Evolutionary conservation across 176 grass and related monocot genomes (phyloP), one percentile per base, ranked within the genome.

Genomic region (Panicum miliaceum): DNA sequence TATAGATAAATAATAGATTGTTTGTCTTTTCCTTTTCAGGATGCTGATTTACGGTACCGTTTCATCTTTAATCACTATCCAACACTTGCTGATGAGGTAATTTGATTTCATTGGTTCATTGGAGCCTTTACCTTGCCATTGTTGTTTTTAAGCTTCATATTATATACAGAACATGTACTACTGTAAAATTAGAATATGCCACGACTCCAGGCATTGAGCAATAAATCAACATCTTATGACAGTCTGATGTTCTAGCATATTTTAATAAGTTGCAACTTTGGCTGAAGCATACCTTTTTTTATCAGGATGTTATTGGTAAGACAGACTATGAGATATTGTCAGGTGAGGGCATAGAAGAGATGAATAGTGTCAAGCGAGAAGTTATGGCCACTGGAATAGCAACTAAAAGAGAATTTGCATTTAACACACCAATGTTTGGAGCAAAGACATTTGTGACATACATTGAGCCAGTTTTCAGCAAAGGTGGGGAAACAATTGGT

Each of bases 61-160:
- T 97, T 97, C 90, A 97, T 97, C 84, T 97, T 93, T 81, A 97
- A 97, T 83, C 92, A 97, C 87, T 97, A 90, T 76, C 95, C 95
- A 34, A 84, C 92, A 82, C 92, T 97, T 64, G 95, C 69, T 66
- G 95, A 94, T 67, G 95, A 97, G 95, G 95, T 97, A 93, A 78
- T 78, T 20, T 75, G 32, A 50, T 84, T 75, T 66, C 35, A 13
- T 8, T 56, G 29, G 29, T 32, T 32, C 29, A 32, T 32, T 16
- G 7, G 73, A 45, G 79, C 40, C 12, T 67, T 61, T 53, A 42
- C 51, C 52, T 46, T 83, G 20, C 10, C 34, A 36, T 37, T 18
- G 7, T 64, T 4, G 6, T 35, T n/a, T 89, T 81, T 32, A 26
- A 76, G 53, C 54, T 85, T 63, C 53, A 89, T 69, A 29, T 15